These are phyloP conservation scores for Backusella parvicylindrica DNA, from an alignment of 192 early-diverging fungal genomes.

Conservation along the genomic window DNA sequence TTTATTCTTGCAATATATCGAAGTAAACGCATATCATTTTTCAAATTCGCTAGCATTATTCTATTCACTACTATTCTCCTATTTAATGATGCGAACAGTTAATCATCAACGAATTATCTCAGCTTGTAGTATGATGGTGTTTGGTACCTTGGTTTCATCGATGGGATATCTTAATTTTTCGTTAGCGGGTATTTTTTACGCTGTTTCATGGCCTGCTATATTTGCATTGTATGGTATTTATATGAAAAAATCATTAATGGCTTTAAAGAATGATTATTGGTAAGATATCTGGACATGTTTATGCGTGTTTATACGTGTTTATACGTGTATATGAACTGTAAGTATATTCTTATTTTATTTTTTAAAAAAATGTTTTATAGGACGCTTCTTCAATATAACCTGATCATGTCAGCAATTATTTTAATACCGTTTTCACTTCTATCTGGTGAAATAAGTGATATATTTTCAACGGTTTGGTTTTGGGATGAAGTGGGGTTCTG, in stretches of 20 bases:
- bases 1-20: slow-evolving; percentile 56
- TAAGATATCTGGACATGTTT: background rate
- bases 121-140: slow-evolving; percentile 48
- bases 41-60: slow-evolving; percentile 56
- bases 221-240: slow-evolving; percentile 61
- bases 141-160: slow-evolving; percentile 54
- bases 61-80: slow-evolving; percentile 58
- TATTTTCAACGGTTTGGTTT: slow-evolving; percentile 41
- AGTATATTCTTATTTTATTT: background rate
- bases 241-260: slow-evolving; percentile 46
- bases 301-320: background rate
- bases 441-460: slow-evolving; percentile 51
- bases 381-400: slow-evolving; percentile 58
- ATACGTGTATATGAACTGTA: background rate
- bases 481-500: slow-evolving; percentile 45
- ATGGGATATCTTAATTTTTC: slow-evolving; percentile 59
- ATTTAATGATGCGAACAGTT: slow-evolving; percentile 38
- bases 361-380: background rate
- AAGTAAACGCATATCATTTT: slow-evolving; percentile 62
- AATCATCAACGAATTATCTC: slow-evolving; percentile 39
- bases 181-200: slow-evolving; percentile 47
- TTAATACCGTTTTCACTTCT: slow-evolving; percentile 47
- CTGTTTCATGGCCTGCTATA: slow-evolving; percentile 52
- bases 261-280: slow-evolving; percentile 10
- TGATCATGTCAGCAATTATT: slow-evolving; percentile 45